Evolutionary conservation across 495 filamentous ascomycete species (phyloP).

Genomic region (Penicillium soppii): DNA sequence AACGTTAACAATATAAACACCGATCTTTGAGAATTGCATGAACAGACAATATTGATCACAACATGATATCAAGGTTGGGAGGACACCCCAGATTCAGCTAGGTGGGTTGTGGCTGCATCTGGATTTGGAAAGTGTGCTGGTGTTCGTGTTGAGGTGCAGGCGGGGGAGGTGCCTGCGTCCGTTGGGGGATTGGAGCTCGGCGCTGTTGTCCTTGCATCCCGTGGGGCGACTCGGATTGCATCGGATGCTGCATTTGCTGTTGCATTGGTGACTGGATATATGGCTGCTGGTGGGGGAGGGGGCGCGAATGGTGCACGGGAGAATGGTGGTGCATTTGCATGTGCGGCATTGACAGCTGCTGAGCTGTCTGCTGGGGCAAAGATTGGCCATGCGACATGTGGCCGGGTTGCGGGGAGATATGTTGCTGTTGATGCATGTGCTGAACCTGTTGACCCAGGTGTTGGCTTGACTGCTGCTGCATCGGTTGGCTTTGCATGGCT

Average conservation of each 20-base stretch:
- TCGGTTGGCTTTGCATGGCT: conserved; percentile 5
- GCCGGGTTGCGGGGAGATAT: conserved; percentile 12
- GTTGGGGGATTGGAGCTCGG: conserved; percentile 11
- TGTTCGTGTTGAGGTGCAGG: conserved; percentile 30
- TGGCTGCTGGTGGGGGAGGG: conserved; percentile 14
- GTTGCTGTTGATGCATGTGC: conserved; percentile 19
- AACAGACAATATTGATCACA: not conserved
- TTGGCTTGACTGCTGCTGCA: conserved; percentile 12
- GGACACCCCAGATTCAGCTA: not conserved
- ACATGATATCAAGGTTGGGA: not conserved
- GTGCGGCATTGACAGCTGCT: conserved; percentile 21
- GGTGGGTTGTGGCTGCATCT: conserved; percentile 24
- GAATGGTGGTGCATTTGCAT: conserved; percentile 30
- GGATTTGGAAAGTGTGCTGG: conserved; percentile 30
- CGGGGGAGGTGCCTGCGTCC: conserved; percentile 15
- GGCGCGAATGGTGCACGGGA: conserved; percentile 14
- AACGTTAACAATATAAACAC: not conserved
- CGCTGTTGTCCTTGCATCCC: conserved; percentile 6
- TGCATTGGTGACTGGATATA: conserved; percentile 27
- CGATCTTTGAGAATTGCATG: not conserved
- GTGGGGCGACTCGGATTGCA: conserved; percentile 12
- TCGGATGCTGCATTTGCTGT: conserved; percentile 17
- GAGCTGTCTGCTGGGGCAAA: conserved; percentile 17
- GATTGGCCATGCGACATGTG: conserved; percentile 10
- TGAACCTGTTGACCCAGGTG: conserved; percentile 9